Conservation (phyloP, 805 yeast genomes). For the Priceomyces haplophilus region DNA sequence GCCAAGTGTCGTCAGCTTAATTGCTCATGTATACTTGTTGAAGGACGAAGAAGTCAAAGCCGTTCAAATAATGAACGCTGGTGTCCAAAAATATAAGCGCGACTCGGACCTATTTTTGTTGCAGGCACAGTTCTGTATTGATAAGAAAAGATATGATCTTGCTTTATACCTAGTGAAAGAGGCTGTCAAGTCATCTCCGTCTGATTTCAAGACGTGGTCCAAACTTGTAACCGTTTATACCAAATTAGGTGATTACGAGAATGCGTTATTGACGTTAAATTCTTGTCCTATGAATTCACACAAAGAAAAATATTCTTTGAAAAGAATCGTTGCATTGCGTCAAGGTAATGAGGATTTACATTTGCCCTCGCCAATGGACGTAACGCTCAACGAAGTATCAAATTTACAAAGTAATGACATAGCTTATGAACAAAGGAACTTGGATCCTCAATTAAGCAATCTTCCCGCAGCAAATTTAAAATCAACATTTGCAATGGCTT, state of each 20-base stretch:
- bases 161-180: slow-evolving; percentile 58
- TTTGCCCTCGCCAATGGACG: slow-evolving; percentile 75
- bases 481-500: slow-evolving; percentile 44
- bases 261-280: slow-evolving; percentile 68
- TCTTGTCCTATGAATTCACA: slow-evolving; percentile 81
- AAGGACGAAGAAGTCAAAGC: slow-evolving; percentile 62
- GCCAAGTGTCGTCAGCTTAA: slow-evolving; percentile 55
- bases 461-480: slow-evolving; percentile 69
- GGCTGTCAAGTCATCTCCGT: slow-evolving; percentile 71
- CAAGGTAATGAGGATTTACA: slow-evolving; percentile 55
- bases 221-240: slow-evolving; percentile 62
- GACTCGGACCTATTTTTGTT: slow-evolving; percentile 53
- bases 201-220: slow-evolving; percentile 75
- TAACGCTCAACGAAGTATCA: slow-evolving; percentile 64
- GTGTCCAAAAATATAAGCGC: slow-evolving; percentile 48
- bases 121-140: slow-evolving; percentile 57
- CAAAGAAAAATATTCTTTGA: slow-evolving; percentile 61
- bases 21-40: slow-evolving; percentile 51
- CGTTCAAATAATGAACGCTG: slow-evolving; percentile 48
- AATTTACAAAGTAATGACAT: slow-evolving; percentile 64
- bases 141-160: slow-evolving; percentile 50
- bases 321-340: slow-evolving; percentile 54
- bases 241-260: slow-evolving; percentile 61
- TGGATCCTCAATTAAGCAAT: slow-evolving; percentile 58
- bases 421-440: slow-evolving; percentile 59